phyloP scores from a whole-genome alignment of 768 basidiomycete species.

The Hypholoma fasciculare region DNA sequence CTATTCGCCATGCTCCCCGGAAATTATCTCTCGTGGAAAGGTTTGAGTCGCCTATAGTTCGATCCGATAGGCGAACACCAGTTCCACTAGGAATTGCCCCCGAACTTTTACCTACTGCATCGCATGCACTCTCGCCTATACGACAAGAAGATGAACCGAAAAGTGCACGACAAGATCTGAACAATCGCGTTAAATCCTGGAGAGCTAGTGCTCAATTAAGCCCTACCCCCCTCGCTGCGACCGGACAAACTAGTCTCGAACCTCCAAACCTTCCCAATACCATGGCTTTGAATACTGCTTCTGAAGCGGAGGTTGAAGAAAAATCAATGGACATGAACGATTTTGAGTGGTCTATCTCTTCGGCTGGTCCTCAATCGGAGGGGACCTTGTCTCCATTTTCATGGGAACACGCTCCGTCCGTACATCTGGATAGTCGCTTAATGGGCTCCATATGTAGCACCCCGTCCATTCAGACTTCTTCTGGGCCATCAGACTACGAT shows the following conservation, averaged over 20 bases:
- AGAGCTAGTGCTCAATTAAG: constrained; percentile 53
- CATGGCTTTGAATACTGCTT: constrained; percentile 28
- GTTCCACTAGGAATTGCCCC: constrained; percentile 28
- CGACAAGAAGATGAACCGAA: constrained; percentile 61
- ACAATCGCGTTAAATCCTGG: constrained; percentile 66
- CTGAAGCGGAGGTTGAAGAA: constrained; percentile 17
- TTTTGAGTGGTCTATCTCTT: constrained; percentile 70
- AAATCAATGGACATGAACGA: constrained; percentile 61
- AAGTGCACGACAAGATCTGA: constrained; percentile 51
- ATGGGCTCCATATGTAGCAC: constrained; percentile 59
- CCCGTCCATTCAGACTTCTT: constrained; percentile 54
- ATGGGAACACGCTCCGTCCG: constrained; percentile 44
- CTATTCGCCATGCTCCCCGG: constrained; percentile 55
- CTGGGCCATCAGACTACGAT: constrained; percentile 53
- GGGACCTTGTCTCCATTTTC: constrained; percentile 39
- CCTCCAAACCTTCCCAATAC: constrained; percentile 52
- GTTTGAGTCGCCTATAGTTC: constrained; percentile 46
- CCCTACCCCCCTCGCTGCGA: constrained; percentile 47
- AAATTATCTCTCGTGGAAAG: constrained; percentile 73
- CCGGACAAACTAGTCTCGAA: constrained; percentile 51
- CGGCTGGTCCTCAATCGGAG: constrained; percentile 57
- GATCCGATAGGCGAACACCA: constrained; percentile 27
- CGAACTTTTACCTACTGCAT: constrained; percentile 20
- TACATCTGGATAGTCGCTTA: constrained; percentile 53
- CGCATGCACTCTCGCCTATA: constrained; percentile 56